Conservation (phyloP, 306 rosid genomes). For the Dalbergia cochinchinensis region DNA sequence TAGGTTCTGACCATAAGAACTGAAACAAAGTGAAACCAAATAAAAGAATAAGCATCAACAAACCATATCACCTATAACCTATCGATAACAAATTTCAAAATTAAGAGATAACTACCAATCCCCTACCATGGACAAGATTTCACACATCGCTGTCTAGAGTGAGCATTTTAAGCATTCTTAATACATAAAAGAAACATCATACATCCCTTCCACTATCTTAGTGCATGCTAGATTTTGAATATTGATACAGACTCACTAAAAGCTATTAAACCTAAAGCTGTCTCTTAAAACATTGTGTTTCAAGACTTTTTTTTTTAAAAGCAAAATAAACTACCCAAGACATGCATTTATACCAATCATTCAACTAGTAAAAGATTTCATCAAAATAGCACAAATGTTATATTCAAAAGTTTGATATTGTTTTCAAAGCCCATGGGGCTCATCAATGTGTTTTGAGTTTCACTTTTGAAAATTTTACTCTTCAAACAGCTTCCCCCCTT, state of each 20-base stretch:
- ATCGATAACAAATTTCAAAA: conserved; percentile 17
- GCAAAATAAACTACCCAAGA: background rate
- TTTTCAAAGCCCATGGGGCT: background rate
- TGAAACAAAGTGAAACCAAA: conserved; percentile 55
- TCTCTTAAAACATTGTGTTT: conserved; percentile 5
- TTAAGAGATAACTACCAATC: conserved; percentile 33
- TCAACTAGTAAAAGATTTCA: background rate
- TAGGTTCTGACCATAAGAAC: conserved; percentile 97
- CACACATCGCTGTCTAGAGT: conserved; percentile 6
- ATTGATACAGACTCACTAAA: background rate
- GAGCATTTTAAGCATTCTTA: conserved; percentile 14
- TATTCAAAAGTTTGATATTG: background rate
- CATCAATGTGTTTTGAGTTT: background rate
- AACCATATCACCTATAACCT: conserved; percentile 7
- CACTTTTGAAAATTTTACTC: too few species aligned
- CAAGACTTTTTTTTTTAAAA: background rate
- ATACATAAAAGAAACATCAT: conserved; percentile 3
- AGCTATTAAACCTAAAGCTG: background rate
- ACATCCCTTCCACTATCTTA: background rate
- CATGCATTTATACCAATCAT: background rate
- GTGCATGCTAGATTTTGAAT: background rate
- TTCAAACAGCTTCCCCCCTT: too few species aligned
- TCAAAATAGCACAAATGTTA: background rate
- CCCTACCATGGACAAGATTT: conserved; percentile 20
- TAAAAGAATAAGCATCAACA: conserved; percentile 32